Conservation (phyloP, 352 stramenopile genomes). For the Pythium dissotocum region DNA sequence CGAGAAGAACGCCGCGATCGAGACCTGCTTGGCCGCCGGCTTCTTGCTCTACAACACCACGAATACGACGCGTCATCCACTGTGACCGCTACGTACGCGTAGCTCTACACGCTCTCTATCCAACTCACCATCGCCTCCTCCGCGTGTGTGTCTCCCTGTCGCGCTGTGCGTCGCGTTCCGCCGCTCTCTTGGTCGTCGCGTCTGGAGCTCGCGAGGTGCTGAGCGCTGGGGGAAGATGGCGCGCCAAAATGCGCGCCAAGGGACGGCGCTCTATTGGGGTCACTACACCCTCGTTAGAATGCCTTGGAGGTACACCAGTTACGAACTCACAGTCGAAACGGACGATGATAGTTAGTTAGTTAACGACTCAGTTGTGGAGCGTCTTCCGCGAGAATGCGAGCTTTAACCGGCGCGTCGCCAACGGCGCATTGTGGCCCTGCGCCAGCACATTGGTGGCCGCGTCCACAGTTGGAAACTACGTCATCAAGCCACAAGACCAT, state of each 20-base stretch:
- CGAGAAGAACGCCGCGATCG: conserved; percentile 82
- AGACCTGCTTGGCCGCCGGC: conserved; percentile 65
- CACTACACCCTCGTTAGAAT: neutral
- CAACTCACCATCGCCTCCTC: neutral
- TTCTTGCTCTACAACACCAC: conserved; percentile 26
- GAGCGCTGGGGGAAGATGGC: conserved; percentile 23
- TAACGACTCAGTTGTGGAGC: conserved; percentile 32
- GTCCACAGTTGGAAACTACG: conserved; percentile 48
- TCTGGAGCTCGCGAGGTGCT: conserved; percentile 1
- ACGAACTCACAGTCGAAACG: neutral
- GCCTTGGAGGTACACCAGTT: neutral
- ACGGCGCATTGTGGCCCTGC: conserved; percentile 45
- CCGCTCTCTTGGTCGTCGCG: neutral
- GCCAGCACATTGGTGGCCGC: conserved; percentile 55
- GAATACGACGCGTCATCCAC: conserved; percentile 1
- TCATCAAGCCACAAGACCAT: neutral
- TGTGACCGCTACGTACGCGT: neutral
- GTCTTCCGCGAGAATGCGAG: conserved; percentile 61
- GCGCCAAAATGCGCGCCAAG: conserved; percentile 26
- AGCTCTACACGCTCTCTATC: neutral
- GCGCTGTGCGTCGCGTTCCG: neutral
- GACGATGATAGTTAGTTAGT: conserved; percentile 2
- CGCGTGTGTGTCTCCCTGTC: conserved; percentile 1
- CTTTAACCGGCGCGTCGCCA: conserved; percentile 45
- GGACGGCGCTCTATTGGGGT: conserved; percentile 19